Evolutionary conservation across 2,329 filamentous ascomycete species (phyloP), one percentile per base, ranked within the genome.

Genomic region (Sporothrix luriei): DNA sequence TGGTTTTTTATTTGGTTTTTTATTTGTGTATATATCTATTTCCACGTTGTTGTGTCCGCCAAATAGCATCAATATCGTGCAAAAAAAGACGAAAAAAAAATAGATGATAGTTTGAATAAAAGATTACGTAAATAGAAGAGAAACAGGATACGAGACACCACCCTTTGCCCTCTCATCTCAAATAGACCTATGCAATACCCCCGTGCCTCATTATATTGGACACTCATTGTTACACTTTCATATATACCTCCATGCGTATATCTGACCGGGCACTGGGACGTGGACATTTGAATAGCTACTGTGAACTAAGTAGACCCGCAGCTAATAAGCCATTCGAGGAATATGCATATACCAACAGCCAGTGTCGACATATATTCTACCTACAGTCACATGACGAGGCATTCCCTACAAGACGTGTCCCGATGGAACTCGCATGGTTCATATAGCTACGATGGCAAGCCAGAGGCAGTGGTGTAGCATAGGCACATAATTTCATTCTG

Each of bases 201-300:
- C 16, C 43, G 5, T 46, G 43, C 13, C 43, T 46, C 43, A 1
- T 46, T 19, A 16, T 16, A 46, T 19, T 46, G 2, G 2, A 33
- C 29, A 4, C 3, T 33, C 33, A 29, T 14, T 21, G 16, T 24
- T 13, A 61, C 3, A 11, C n/a, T 14, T 61, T 43, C 16, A 33
- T 55, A 14, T 54, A 54, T 55, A 55, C 9, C 24, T 9, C 7
- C 9, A 1, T 54, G 26, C 21, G 19, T 62, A 16, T 48, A 64
- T 40, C 51, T 13, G 7, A n/a, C 48, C 64, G 13, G 29, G 64
- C 48, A 48, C 64, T 66, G 64, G 64, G 64, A 54, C 64, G n/a
- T 54, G 48, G 64, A 66, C 9, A 7, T 49, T 66, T 40, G 38
- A 29, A 65, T 49, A 65, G 43, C 16, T 21, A 59, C 3, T 1